These are phyloP conservation scores for Mucor racemosus DNA, from an alignment of 371 early-diverging fungal genomes.

Conservation along the genomic window DNA sequence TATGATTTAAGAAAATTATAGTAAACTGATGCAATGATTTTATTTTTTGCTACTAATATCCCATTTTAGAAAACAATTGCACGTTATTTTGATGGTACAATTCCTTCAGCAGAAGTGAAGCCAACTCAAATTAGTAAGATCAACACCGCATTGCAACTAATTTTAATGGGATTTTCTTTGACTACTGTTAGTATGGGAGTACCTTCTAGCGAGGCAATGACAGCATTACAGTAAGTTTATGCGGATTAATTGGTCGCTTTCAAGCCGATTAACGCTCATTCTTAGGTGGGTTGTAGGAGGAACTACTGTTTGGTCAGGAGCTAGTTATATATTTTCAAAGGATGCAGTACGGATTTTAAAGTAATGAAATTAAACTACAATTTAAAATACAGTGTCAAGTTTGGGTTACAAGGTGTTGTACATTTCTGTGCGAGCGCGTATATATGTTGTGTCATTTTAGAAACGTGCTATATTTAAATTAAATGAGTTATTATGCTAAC, in stretches of 20 bases:
- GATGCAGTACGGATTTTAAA: constrained; percentile 73
- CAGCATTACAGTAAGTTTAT: constrained; percentile 46
- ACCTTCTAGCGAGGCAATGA: constrained; percentile 41
- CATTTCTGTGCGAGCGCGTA: not conserved
- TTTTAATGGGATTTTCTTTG: constrained; percentile 79
- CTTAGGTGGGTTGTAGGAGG: constrained; percentile 71
- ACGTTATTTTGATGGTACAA: constrained; percentile 88
- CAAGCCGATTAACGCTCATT: not conserved
- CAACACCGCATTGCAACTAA: constrained; percentile 91
- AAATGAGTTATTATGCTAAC: no score
- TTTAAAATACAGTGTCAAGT: no score
- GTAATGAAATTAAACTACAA: constrained; percentile 3
- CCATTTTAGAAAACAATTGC: constrained; percentile 72
- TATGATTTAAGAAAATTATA: constrained; percentile 21
- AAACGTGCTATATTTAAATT: no score
- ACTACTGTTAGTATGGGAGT: constrained; percentile 44
- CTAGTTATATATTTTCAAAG: constrained; percentile 78
- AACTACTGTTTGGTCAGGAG: constrained; percentile 83
- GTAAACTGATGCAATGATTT: no score
- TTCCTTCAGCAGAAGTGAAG: constrained; percentile 90
- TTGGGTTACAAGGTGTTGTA: not conserved
- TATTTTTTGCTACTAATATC: not conserved
- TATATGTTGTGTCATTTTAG: not conserved
- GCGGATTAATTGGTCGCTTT: not conserved
- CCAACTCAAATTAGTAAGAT: constrained; percentile 90